Conservation (phyloP, 176 grass and related monocot genomes). For the Zea luxurians region DNA sequence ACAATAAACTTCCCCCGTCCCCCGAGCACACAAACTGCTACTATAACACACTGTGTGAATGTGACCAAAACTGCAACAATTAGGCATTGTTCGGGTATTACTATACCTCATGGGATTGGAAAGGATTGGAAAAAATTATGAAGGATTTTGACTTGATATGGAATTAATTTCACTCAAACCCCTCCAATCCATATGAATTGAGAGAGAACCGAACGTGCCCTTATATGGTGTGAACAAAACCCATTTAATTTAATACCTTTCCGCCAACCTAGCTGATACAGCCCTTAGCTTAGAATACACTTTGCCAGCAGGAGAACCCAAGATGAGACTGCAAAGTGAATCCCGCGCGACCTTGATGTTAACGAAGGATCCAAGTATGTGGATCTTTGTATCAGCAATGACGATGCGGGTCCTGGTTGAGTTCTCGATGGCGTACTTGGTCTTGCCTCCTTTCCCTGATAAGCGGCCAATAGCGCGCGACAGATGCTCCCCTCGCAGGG, state of each 20-base stretch:
- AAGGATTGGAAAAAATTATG: no score
- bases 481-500: slow-evolving; percentile 81
- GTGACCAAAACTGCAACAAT: slow-evolving; percentile 24
- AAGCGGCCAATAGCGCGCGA: slow-evolving; percentile 82
- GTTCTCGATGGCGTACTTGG: slow-evolving; percentile 91
- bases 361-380: slow-evolving; percentile 90
- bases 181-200: no score
- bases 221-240: not conserved
- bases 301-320: slow-evolving; percentile 86
- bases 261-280: slow-evolving; percentile 72
- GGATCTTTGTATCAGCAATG: slow-evolving; percentile 85
- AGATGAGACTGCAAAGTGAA: slow-evolving; percentile 89
- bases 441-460: slow-evolving; percentile 92
- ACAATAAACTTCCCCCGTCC: slow-evolving; percentile 13
- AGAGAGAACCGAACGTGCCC: not conserved
- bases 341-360: slow-evolving; percentile 95
- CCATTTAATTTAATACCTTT: slow-evolving; percentile 54
- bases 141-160: no score
- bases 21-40: not conserved
- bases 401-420: slow-evolving; percentile 87
- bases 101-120: no score
- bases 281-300: slow-evolving; percentile 92
- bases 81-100: no score
- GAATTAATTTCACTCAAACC: no score
- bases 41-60: slow-evolving; percentile 8